phyloP scores from a whole-genome alignment of 169 alveolate genomes.

The Cryptosporidium sp. region DNA sequence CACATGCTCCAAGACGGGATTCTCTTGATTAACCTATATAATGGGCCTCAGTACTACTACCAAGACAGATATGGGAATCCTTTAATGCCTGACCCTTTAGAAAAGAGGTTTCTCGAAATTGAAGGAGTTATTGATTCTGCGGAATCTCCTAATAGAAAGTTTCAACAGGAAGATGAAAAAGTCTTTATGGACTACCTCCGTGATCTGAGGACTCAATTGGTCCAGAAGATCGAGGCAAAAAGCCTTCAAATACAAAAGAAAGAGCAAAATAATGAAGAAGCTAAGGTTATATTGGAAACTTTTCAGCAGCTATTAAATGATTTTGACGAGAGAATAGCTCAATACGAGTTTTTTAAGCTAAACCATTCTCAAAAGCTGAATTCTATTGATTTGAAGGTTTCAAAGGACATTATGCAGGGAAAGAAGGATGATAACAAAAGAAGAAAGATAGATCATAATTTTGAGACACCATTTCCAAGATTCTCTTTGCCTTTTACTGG shows the following conservation, averaged over 20 bases:
- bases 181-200: neutral
- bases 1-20: slow-evolving; percentile 23
- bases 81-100: slow-evolving; percentile 59
- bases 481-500: neutral
- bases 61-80: slow-evolving; percentile 71
- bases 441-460: neutral
- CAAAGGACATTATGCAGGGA: neutral
- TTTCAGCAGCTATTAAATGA: neutral
- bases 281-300: neutral
- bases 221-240: neutral
- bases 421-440: neutral
- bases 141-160: neutral
- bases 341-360: neutral
- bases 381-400: neutral
- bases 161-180: neutral
- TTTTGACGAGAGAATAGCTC: neutral
- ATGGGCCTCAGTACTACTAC: slow-evolving; percentile 71
- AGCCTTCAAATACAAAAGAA: neutral
- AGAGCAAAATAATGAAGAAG: neutral
- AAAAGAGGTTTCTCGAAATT: slow-evolving; percentile 30
- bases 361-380: neutral
- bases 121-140: neutral
- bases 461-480: neutral
- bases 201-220: slow-evolving; percentile 2
- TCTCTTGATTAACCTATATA: slow-evolving; percentile 5